Conservation (phyloP, 2,329 filamentous ascomycete species). For the Calonectria fujianensis region DNA sequence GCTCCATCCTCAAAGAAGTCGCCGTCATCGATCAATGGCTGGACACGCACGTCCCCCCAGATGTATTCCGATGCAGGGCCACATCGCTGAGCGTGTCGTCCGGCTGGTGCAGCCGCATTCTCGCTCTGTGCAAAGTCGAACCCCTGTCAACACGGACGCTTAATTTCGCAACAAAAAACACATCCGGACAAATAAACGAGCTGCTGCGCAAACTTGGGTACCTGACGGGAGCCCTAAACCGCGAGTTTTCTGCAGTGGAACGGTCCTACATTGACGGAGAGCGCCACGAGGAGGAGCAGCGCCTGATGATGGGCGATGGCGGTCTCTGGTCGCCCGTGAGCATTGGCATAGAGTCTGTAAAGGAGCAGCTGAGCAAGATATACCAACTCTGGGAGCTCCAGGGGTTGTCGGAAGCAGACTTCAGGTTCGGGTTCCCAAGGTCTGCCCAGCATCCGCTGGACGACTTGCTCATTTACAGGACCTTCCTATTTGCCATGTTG, state of each 20-base stretch:
- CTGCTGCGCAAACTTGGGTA: not conserved
- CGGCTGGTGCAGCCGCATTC: conserved; percentile 7
- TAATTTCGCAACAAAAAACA: not conserved
- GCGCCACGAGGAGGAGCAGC: not conserved
- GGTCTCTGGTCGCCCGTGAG: not conserved
- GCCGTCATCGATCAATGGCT: not conserved
- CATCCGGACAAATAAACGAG: not conserved
- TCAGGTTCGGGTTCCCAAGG: not conserved
- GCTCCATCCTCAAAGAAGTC: not conserved
- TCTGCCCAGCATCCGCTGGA: conserved; percentile 11
- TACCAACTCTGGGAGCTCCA: conserved; percentile 13
- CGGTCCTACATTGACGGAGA: not conserved
- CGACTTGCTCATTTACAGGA: conserved; percentile 13
- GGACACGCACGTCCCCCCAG: not conserved
- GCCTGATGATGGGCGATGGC: not conserved
- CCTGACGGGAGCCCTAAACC: not conserved
- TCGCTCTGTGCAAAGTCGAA: not conserved
- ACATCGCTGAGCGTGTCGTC: conserved; percentile 4
- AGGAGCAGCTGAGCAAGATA: not conserved
- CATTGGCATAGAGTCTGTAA: not conserved
- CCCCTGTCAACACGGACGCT: not conserved
- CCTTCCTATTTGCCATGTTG: conserved; percentile 11
- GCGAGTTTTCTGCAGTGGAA: not conserved
- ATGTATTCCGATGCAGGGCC: conserved; percentile 8
- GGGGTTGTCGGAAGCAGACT: too few relatives aligned